phyloP scores from a whole-genome alignment of 371 early-diverging fungal species.

The Blakeslea trispora region DNA sequence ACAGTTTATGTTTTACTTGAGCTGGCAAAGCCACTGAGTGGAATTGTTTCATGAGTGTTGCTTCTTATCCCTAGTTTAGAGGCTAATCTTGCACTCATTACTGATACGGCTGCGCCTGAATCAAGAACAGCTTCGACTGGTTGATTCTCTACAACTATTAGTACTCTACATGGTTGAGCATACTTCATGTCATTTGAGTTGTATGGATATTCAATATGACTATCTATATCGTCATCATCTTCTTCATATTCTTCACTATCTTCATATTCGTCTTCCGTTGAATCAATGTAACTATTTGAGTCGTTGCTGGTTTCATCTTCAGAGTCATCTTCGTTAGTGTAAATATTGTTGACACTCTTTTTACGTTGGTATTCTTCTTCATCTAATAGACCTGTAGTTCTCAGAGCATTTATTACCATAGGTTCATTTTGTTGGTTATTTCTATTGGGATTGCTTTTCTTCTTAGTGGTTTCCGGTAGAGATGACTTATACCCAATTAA shows the following conservation, averaged over 20 bases:
- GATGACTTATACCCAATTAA: slow-evolving; percentile 3
- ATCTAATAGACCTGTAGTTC: not conserved
- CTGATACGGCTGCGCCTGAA: slow-evolving; percentile 18
- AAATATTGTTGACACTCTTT: not conserved
- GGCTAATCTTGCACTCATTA: slow-evolving; percentile 13
- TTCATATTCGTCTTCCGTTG: no score
- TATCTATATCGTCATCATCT: no score
- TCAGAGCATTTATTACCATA: slow-evolving; percentile 1
- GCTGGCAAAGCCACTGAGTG: slow-evolving; percentile 4
- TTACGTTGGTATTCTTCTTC: not conserved
- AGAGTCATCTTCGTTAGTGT: not conserved
- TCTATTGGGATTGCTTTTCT: not conserved
- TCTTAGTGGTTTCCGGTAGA: not conserved
- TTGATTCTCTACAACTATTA: slow-evolving; percentile 6
- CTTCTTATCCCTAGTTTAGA: not conserved
- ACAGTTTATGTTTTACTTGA: not conserved
- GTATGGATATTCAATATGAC: slow-evolving; percentile 13
- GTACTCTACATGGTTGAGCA: slow-evolving; percentile 1
- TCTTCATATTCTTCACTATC: no score
- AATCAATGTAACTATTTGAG: no score
- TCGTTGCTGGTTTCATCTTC: not conserved
- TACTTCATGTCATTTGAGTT: not conserved
- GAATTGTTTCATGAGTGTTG: not conserved
- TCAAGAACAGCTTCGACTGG: slow-evolving; percentile 16
- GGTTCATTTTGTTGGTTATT: not conserved